A percentile compares a stretch with the other conserved stretches of the same genome.
Evolutionary conservation across 805 yeast genomes (phyloP).

Genomic region (Wickerhamia fluorescens): DNA sequence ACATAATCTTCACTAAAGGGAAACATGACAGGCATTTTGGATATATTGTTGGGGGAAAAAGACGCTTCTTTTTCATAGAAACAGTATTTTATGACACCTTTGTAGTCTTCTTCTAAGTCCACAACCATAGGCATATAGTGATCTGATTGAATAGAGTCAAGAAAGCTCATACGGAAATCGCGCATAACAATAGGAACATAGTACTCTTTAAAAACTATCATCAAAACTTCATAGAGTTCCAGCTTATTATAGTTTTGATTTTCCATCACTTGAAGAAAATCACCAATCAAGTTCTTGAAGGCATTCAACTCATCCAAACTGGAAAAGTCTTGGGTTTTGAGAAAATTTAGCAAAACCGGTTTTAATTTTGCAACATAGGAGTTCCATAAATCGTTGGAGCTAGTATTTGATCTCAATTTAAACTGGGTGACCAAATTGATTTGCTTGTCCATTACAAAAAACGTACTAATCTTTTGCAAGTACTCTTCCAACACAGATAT

Average conservation of each 20-base stretch:
- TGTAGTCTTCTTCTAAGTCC: conserved; percentile 51
- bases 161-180: conserved; percentile 56
- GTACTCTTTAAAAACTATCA: conserved; percentile 48
- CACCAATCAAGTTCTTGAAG: conserved; percentile 59
- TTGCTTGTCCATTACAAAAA: conserved; percentile 67
- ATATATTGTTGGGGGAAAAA: conserved; percentile 36
- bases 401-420: conserved; percentile 54
- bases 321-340: conserved; percentile 27
- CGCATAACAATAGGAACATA: conserved; percentile 50
- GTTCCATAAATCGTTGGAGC: conserved; percentile 71
- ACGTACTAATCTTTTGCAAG: conserved; percentile 61
- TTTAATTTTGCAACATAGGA: conserved; percentile 51
- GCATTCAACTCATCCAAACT: conserved; percentile 36
- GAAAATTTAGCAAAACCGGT: conserved; percentile 48
- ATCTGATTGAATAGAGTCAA: conserved; percentile 60
- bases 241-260: conserved; percentile 55
- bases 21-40: conserved; percentile 51
- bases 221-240: conserved; percentile 55
- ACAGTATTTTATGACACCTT: conserved; percentile 53
- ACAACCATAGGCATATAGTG: conserved; percentile 84
- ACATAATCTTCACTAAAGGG: conserved; percentile 90
- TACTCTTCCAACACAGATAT: conserved; percentile 43
- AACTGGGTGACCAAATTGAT: conserved; percentile 58
- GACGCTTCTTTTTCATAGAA: conserved; percentile 58
- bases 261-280: conserved; percentile 70